A percentile compares a stretch with the other conserved stretches of the same genome.
Conservation (phyloP, 257 asterid genomes). For the Nicotiana noctiflora region DNA sequence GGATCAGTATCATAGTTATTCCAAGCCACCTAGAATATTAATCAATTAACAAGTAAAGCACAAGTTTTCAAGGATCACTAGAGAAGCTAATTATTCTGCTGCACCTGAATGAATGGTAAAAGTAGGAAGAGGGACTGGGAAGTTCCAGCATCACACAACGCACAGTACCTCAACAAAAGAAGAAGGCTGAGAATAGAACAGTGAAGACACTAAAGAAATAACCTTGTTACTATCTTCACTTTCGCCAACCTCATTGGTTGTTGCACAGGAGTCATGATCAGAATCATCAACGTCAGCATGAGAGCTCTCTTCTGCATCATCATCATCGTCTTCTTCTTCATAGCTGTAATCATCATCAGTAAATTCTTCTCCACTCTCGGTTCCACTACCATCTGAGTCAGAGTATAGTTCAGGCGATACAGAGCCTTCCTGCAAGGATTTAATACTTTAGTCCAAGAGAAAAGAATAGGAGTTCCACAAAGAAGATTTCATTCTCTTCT, state of each 20-base stretch:
- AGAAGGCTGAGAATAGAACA: conserved; percentile 17
- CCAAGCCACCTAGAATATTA: not conserved
- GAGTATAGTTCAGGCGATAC: conserved; percentile 72
- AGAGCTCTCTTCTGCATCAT: conserved; percentile 44
- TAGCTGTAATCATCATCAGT: conserved; percentile 64
- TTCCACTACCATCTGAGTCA: conserved; percentile 82
- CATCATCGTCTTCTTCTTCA: conserved; percentile 34
- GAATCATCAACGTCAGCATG: conserved; percentile 41
- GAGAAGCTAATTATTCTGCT: not conserved
- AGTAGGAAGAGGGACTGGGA: not conserved
- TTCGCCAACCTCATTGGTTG: conserved; percentile 40
- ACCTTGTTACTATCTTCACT: conserved; percentile 40
- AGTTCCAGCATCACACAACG: not conserved
- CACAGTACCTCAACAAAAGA: not conserved
- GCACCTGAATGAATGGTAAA: not conserved
- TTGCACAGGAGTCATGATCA: conserved; percentile 45
- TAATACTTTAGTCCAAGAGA: not conserved
- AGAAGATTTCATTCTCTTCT: not conserved
- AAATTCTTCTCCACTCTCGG: conserved; percentile 72
- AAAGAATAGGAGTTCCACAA: not conserved
- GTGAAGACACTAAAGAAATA: conserved; percentile 8
- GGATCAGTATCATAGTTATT: not conserved
- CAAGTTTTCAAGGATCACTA: not conserved
- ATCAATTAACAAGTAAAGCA: not conserved
- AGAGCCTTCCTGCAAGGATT: conserved; percentile 59